A percentile compares a stretch with the other conserved stretches of the same genome.
phyloP scores from a whole-genome alignment of 2,329 filamentous ascomycete genomes.

The Scortechinia acanthostroma region DNA sequence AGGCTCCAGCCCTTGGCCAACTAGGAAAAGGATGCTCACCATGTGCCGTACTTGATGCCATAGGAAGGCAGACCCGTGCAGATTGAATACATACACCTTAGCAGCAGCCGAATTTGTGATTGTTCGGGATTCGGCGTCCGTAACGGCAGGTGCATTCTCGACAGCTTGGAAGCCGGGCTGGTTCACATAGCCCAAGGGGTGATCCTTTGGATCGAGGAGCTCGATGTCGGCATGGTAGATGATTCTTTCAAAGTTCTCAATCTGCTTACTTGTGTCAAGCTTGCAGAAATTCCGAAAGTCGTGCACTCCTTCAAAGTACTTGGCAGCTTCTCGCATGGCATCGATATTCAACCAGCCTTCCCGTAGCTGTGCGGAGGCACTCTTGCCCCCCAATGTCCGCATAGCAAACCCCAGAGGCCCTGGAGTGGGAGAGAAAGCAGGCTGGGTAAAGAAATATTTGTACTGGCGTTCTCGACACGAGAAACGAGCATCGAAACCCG shows the following conservation, averaged over 20 bases:
- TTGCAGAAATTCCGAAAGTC: constrained; percentile 98
- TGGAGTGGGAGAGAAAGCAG: constrained; percentile 69
- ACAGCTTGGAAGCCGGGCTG: constrained; percentile 5
- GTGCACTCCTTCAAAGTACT: constrained; percentile 72
- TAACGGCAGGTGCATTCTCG: not conserved
- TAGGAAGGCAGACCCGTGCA: constrained; percentile 85
- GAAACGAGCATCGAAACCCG: constrained; percentile 82
- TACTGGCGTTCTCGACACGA: constrained; percentile 87
- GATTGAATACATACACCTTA: constrained; percentile 79
- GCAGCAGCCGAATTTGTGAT: constrained; percentile 15
- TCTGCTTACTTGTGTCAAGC: constrained; percentile 81
- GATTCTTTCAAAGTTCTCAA: constrained; percentile 71
- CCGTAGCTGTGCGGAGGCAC: constrained; percentile 22
- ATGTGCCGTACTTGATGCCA: constrained; percentile 98
- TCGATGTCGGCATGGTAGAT: constrained; percentile 79
- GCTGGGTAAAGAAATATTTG: constrained; percentile 96
- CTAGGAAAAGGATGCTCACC: constrained; percentile 83
- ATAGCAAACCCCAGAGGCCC: constrained; percentile 36
- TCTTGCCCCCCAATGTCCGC: constrained; percentile 9
- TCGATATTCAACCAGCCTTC: constrained; percentile 81
- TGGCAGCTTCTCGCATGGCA: constrained; percentile 77
- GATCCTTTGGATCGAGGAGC: constrained; percentile 47
- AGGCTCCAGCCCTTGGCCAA: constrained; percentile 79
- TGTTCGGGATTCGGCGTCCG: not conserved
- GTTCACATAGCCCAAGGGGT: constrained; percentile 47